Percentiles rank a stretch among this genome's conserved stretches.
phyloP scores from a whole-genome alignment of 2,329 filamentous ascomycete species.

The Coniochaeta prunicola region DNA sequence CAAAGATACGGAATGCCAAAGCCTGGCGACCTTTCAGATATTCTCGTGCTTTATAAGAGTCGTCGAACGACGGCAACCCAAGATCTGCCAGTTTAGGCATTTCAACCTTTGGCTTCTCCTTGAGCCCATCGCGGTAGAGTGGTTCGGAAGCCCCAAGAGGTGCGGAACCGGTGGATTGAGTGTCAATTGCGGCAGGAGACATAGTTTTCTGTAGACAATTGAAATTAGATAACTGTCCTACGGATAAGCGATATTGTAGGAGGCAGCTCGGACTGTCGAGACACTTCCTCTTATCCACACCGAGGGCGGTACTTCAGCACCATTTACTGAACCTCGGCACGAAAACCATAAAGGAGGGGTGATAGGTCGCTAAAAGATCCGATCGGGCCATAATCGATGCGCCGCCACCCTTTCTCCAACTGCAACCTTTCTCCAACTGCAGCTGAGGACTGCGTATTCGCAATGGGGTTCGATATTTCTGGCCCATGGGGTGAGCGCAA shows the following conservation, averaged over 20 bases:
- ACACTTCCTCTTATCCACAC: too few relatives aligned
- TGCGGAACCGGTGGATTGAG: background rate
- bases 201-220: background rate
- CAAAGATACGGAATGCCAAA: slow-evolving; percentile 50
- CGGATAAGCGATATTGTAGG: too few relatives aligned
- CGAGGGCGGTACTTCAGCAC: too few relatives aligned
- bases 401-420: too few relatives aligned
- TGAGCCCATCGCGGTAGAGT: slow-evolving; percentile 3
- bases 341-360: background rate
- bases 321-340: background rate
- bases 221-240: too few relatives aligned
- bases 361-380: background rate
- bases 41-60: slow-evolving; percentile 33
- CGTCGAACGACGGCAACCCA: slow-evolving; percentile 12
- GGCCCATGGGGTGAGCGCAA: too few relatives aligned
- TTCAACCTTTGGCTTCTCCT: background rate
- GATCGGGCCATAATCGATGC: too few relatives aligned
- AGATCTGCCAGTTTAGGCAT: background rate
- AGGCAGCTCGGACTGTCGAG: background rate
- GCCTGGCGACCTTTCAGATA: slow-evolving; percentile 48
- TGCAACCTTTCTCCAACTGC: too few relatives aligned
- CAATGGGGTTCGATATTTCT: too few relatives aligned
- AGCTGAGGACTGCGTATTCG: too few relatives aligned
- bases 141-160: background rate
- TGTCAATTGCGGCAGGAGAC: background rate